Base-by-base conservation (phyloP, 208 protist species). In the Trypanosomatidae sp. region DNA sequence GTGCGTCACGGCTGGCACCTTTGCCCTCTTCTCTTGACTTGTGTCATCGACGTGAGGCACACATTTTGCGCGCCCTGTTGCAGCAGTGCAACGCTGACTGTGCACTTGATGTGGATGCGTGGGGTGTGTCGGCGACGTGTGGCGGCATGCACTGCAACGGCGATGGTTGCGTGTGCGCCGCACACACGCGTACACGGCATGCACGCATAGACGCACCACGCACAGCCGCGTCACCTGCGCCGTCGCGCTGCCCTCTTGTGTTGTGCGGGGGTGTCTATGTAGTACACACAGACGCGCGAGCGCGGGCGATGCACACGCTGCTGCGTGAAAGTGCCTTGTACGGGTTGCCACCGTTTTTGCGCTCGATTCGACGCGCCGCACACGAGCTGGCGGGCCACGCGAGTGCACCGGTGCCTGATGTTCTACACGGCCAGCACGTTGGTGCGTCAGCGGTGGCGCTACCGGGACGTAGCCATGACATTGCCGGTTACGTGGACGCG, bases 331-430 rank as follows among this genome's bases (percentile, higher is more conserved):
- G 64, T 2, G 65, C 82, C 48, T 71, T 86, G 32, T 88, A 84
- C 49, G 83, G 83, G 0, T 56, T 92, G n/a, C 83, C 83, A 1
- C 69, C 70, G n/a, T 86, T 92, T 51, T 54, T 92, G 40, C 74
- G 83, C 5, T 88, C 72, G n/a, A 81, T 92, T 37, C 77, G 83
- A 6, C 23, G 23, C 40, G 35, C 8, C n/a, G n/a, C n/a, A n/a
- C n/a, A n/a, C n/a, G n/a, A n/a, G n/a, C n/a, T n/a, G n/a, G n/a
- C n/a, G n/a, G n/a, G n/a, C n/a, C n/a, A n/a, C n/a, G n/a, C n/a
- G n/a, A n/a, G n/a, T n/a, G n/a, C n/a, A n/a, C n/a, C n/a, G n/a
- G n/a, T n/a, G n/a, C n/a, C n/a, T n/a, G n/a, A n/a, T n/a, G n/a
- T n/a, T n/a, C n/a, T n/a, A n/a, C n/a, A n/a, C n/a, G n/a, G n/a